A percentile compares a stretch with the other conserved stretches of the same genome.
phyloP scores from a whole-genome alignment of 805 yeast genomes.

The Hermanozyma aechmeae region DNA sequence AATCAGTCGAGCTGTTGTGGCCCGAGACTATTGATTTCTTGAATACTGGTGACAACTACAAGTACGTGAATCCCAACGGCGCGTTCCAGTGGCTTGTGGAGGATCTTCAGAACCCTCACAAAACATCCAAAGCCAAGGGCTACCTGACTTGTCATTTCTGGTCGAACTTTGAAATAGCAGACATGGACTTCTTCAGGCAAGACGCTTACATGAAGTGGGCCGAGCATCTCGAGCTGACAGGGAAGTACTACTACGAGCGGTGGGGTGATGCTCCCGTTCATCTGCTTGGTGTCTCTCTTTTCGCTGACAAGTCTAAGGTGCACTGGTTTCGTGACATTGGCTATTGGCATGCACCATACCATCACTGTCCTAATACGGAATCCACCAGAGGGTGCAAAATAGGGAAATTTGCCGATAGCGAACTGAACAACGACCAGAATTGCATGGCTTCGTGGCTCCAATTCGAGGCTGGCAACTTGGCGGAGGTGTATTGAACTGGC shows the following conservation, averaged over 20 bases:
- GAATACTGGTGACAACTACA: conserved; percentile 44
- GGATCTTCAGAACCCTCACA: conserved; percentile 41
- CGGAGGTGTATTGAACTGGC: conserved; percentile 3
- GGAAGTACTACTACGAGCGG: conserved; percentile 82
- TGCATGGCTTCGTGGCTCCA: conserved; percentile 68
- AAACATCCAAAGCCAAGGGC: conserved; percentile 31
- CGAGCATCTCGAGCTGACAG: conserved; percentile 52
- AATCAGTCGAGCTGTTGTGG: conserved; percentile 57
- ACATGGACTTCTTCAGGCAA: conserved; percentile 69
- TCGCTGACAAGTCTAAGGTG: conserved; percentile 56
- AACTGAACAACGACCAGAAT: conserved; percentile 52
- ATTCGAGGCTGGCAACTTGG: conserved; percentile 23
- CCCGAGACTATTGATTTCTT: conserved; percentile 57
- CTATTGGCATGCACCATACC: conserved; percentile 65
- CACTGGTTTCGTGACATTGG: conserved; percentile 90
- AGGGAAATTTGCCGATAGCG: conserved; percentile 48
- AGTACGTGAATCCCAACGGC: conserved; percentile 39
- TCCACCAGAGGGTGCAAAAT: conserved; percentile 38
- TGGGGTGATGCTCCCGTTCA: conserved; percentile 96
- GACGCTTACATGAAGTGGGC: conserved; percentile 62
- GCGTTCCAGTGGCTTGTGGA: conserved; percentile 47
- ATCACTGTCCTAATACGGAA: conserved; percentile 58
- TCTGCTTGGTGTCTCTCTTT: conserved; percentile 61
- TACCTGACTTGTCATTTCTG: conserved; percentile 80
- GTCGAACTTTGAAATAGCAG: conserved; percentile 83